A percentile compares a stretch with the other conserved stretches of the same genome.
Conservation (phyloP, 768 basidiomycete genomes). For the Mrakia gelida region DNA sequence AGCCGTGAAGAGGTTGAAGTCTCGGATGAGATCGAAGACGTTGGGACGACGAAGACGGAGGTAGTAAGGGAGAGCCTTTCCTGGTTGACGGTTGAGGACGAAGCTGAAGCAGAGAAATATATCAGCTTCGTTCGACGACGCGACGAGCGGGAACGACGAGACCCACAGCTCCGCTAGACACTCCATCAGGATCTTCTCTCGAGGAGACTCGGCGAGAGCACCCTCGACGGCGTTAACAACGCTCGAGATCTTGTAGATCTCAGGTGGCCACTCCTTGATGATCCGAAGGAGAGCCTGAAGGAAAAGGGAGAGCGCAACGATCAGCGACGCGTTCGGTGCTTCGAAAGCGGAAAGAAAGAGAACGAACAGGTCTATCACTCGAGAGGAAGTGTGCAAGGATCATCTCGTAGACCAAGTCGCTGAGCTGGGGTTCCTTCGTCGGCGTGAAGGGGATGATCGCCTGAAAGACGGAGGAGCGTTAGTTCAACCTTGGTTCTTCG, state of each 20-base stretch:
- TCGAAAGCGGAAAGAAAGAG: neutral
- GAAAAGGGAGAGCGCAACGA: too few relatives aligned
- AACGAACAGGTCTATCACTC: constrained; percentile 59
- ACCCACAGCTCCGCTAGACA: constrained; percentile 82
- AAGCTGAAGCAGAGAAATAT: constrained; percentile 53
- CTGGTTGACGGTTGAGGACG: constrained; percentile 81
- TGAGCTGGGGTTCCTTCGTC: constrained; percentile 71
- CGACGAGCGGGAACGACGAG: neutral
- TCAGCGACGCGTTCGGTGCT: neutral
- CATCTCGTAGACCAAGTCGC: constrained; percentile 88
- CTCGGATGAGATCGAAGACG: constrained; percentile 90
- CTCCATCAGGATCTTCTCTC: constrained; percentile 68
- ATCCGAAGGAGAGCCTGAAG: constrained; percentile 66
- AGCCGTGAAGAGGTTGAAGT: constrained; percentile 88
- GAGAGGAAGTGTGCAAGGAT: constrained; percentile 76
- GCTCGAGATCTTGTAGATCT: constrained; percentile 80
- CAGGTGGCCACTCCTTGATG: constrained; percentile 81
- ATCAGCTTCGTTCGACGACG: neutral
- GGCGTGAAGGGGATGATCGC: constrained; percentile 86
- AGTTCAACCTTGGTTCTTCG: neutral
- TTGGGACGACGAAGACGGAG: constrained; percentile 77
- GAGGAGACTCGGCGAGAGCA: constrained; percentile 50
- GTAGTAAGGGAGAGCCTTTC: constrained; percentile 87
- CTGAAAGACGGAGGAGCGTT: constrained; percentile 45
- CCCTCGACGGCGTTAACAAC: constrained; percentile 85